Percentiles rank a stretch among this genome's conserved stretches.
Evolutionary conservation across 2,329 filamentous ascomycete genomes (phyloP).

Genomic region (Ophiostoma tasmaniense): DNA sequence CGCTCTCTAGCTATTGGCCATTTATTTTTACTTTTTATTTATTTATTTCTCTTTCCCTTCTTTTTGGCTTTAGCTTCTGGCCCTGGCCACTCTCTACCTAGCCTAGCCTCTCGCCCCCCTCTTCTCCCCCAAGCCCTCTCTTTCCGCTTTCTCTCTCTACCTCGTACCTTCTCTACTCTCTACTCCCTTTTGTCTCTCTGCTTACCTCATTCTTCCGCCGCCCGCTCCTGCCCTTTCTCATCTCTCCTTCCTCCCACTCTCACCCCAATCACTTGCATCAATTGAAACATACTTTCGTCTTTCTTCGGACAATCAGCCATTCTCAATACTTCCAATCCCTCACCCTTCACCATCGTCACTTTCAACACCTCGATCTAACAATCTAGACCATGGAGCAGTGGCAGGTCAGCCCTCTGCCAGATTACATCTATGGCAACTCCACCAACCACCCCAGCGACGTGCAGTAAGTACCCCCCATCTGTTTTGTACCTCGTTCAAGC

Average conservation of each 20-base stretch:
- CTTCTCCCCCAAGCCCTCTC: not conserved
- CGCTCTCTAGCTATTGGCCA: too few relatives aligned
- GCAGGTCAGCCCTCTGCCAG: slow-evolving; percentile 52
- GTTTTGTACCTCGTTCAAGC: not conserved
- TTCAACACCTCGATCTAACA: not conserved
- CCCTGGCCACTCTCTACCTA: not conserved
- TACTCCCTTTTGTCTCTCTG: not conserved
- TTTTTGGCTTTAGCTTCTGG: not conserved
- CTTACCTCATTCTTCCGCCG: not conserved
- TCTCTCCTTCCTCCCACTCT: not conserved
- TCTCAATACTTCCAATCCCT: not conserved
- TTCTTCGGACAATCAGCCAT: not conserved
- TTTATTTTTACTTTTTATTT: too few relatives aligned
- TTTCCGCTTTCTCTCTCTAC: not conserved
- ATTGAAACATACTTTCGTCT: not conserved
- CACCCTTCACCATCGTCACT: not conserved
- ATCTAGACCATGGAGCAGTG: slow-evolving; percentile 51
- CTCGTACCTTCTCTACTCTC: too few relatives aligned
- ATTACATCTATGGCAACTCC: slow-evolving; percentile 49
- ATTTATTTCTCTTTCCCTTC: not conserved
- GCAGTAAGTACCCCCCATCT: slow-evolving; percentile 42
- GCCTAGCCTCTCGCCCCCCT: not conserved
- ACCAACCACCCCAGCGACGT: slow-evolving; percentile 48
- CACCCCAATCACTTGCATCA: not conserved
- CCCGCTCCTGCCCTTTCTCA: not conserved